Base-by-base conservation (phyloP, 1,284 basidiomycete species). In the Lentinula novae-zelandiae region DNA sequence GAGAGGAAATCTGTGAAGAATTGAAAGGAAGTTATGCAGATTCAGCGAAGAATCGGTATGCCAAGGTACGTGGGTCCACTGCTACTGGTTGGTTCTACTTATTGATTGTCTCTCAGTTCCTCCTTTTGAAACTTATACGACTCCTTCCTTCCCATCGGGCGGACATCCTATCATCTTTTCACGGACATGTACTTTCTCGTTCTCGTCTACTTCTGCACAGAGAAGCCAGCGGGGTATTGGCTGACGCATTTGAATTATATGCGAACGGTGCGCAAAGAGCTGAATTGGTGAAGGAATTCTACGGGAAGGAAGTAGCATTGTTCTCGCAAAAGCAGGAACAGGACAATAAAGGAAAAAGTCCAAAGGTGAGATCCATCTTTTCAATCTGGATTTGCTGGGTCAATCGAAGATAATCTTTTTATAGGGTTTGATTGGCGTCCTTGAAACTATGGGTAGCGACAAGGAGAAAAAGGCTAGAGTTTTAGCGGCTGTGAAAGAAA, bases 201-300 rank as follows among this genome's bases (percentile, higher is more conserved):
- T 22, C 22, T 22, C 83, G 85, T 6, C 79, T 96, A 31, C 78
- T 96, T 10, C 80, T 92, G 5, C 93, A 96, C 70, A 82, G 90
- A 2, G 90, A 95, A 67, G 92, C 93, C 0, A 86, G 91, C 0
- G 79, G 83, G 7, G 89, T 93, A 5, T 78, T 96, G 12, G 89
- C 93, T 0, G 93, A 95, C 69, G 83, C 93, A 2, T 96, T 90
- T 68, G 93, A 95, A 70, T 81, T 95, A 0, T 90, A 92, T 68
- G 83, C 89, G 2, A 92, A 93, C 55, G 86, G 91, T 0, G 91
- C 90, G 66, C 93, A 95, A 68, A 84, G 91, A 27, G 82, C 87
- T 0, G 75, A 93, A 42, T 79, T 96, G 5, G 76, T 95, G 8
- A 83, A 89, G 34, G 92, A 94, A 64, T 94, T 96, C 68, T 96